These are phyloP conservation scores for Geotrichum klebahnii DNA, from an alignment of 1,139 yeast genomes.

Conservation along the genomic window DNA sequence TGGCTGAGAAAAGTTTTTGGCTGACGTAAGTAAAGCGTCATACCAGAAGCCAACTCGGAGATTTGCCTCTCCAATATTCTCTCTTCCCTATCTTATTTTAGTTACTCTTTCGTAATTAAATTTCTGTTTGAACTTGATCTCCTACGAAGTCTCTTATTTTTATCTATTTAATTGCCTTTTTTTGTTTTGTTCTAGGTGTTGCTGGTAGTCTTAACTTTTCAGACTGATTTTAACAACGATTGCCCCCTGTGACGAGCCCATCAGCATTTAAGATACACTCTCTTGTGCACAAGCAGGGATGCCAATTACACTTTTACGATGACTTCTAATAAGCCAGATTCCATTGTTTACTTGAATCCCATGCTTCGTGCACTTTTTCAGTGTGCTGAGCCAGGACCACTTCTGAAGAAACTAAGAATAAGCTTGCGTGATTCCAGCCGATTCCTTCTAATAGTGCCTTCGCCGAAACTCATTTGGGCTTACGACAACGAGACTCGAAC, in stretches of 20 bases:
- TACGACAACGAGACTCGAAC: constrained; percentile 50
- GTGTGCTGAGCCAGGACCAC: constrained; percentile 18
- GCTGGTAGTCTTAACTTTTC: not conserved
- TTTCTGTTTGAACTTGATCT: no score
- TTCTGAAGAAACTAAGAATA: constrained; percentile 14
- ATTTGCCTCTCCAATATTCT: no score
- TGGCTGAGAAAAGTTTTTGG: not conserved
- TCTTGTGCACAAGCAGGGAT: not conserved
- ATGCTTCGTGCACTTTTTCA: constrained; percentile 19
- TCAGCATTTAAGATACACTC: not conserved
- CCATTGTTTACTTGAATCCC: constrained; percentile 15
- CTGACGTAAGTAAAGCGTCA: no score
- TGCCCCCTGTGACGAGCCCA: constrained; percentile 1
- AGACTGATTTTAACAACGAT: no score
- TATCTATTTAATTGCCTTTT: no score
- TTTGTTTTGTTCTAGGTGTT: not conserved
- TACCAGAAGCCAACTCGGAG: no score
- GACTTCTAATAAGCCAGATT: not conserved
- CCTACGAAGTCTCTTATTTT: no score
- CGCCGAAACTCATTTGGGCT: constrained; percentile 35
- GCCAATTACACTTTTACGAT: not conserved
- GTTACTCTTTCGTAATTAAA: no score
- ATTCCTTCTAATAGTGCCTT: constrained; percentile 20
- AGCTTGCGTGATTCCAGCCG: constrained; percentile 18
- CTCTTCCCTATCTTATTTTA: no score